Evolutionary conservation across 768 basidiomycete species (phyloP), one percentile per base, ranked within the genome.

Genomic region (Agrocybe chaxingu): DNA sequence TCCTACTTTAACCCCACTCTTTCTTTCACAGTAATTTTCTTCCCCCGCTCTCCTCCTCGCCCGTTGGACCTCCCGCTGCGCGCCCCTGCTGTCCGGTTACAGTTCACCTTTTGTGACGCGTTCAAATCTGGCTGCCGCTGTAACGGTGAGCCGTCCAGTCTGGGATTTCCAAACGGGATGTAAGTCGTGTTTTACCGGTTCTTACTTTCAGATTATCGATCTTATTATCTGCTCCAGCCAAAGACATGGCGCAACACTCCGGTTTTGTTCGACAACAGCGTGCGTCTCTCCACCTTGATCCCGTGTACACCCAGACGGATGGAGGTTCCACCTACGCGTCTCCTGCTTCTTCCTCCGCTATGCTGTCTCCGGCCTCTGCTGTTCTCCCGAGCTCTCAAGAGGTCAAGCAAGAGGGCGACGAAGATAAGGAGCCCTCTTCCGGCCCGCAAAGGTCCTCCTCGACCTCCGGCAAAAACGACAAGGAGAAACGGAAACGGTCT

Each of bases 401-500:
- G 4, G 36, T 38, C 19, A 18, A 52, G 41, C 44, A 32, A 10
- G 37, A 42, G 8, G 37, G 30, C 11, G 39, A 30, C 39, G 52
- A 51, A 35, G 66, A 68, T 30, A 62, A 61, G 50, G 68, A 68
- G 32, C 61, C 71, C 30, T 56, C 63, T 3, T 66, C 73, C 4
- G 70, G 64, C 10, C 66, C 69, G 18, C 66, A 70, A 12, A 69
- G 72, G 47, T 64, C 68, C 31, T 57, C 60, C 46, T 65, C 67
- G n/a, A 50, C 61, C 10, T 62, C 70, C 32, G 53, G 49, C 32
- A 70, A 71, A 54, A 55, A 64, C 43, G 60, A 56, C 9, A 66
- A 61, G 51, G 65, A 66, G 44, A 66, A 64, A 50, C 51, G 61
- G 42, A 91, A 89, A 62, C 81, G 89, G 32, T 86, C 82, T 12